Evolutionary conservation across 2,329 filamentous ascomycete species (phyloP).

Genomic region (Truncatella angustata): DNA sequence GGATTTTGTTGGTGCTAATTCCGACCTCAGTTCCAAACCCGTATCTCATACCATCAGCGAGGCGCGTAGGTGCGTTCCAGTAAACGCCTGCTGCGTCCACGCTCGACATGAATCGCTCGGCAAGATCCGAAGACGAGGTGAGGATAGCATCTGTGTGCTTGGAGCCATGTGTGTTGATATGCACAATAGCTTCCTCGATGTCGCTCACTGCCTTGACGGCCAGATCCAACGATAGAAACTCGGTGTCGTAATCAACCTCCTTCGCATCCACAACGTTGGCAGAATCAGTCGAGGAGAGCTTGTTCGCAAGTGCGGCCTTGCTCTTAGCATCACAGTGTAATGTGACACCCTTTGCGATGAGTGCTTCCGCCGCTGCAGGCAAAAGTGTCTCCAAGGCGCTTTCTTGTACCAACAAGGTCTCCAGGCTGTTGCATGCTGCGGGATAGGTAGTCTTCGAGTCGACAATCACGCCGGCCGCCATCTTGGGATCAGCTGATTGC

Average conservation of each 20-base stretch:
- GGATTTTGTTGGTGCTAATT: slow-evolving; percentile 98
- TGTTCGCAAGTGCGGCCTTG: slow-evolving; percentile 58
- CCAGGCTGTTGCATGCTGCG: slow-evolving; percentile 91
- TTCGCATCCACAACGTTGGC: slow-evolving; percentile 61
- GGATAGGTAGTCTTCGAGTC: slow-evolving; percentile 95
- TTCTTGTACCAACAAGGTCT: slow-evolving; percentile 84
- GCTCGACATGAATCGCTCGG: slow-evolving; percentile 78
- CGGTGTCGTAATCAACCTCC: slow-evolving; percentile 77
- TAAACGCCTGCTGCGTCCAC: slow-evolving; percentile 92
- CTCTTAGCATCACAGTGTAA: slow-evolving; percentile 75
- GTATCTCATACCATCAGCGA: slow-evolving; percentile 95
- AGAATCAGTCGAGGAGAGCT: slow-evolving; percentile 37
- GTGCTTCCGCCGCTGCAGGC: slow-evolving; percentile 68
- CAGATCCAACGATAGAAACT: slow-evolving; percentile 82
- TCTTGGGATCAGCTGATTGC: slow-evolving; percentile 67
- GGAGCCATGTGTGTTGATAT: slow-evolving; percentile 91
- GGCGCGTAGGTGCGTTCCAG: slow-evolving; percentile 93
- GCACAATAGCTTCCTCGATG: slow-evolving; percentile 70
- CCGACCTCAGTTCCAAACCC: slow-evolving; percentile 98
- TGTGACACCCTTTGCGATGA: slow-evolving; percentile 74
- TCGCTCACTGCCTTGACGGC: slow-evolving; percentile 76
- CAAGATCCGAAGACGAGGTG: slow-evolving; percentile 64
- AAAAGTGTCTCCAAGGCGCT: slow-evolving; percentile 65
- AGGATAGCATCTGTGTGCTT: slow-evolving; percentile 93
- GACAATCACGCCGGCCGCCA: slow-evolving; percentile 74